Base-by-base conservation (phyloP, 306 rosid species). In the Arachis stenosperma region DNA sequence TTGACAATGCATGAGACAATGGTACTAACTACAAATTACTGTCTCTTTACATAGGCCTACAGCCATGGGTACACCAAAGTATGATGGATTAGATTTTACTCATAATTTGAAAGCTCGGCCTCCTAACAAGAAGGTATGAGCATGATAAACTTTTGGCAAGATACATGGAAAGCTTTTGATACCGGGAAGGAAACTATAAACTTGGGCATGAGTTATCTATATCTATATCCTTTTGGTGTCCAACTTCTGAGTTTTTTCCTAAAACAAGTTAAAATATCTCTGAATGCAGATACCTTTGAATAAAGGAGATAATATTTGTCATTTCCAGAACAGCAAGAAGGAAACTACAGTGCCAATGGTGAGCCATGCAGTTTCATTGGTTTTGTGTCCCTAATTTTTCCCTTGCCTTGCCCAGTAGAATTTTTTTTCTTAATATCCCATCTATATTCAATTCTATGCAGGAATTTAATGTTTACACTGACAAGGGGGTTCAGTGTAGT, bases 291-390 rank as follows among this genome's bases (percentile, higher is more conserved):
- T 88, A 74, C 83, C 75, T 77, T 72, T 87, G 52, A 85, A 89
- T 80, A 91, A 88, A 75, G 91, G 89, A 15, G 88, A 80, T 70
- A 81, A 80, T 70, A 81, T 79, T 40, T 90, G 90, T 84, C 82
- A 83, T 77, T 84, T 78, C 83, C 76, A 83, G 60, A 87, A 84
- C 65, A 80, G 67, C 76, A 88, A 88, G 85, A 87, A 82, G 73
- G 97, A 95, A 78, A 75, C 86, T 51, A 86, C 92, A 68, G 76
- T 84, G 67, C 90, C 92, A 71, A 78, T 88, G 96, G 97, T 95
- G 86, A 76, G 67, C 13, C 66, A 53, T 14, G 59, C 57, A 41
- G 36, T 0, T 79, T 74, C 51, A 14, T 43, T 37, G 67, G 15
- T 58, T 77, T 80, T 40, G 50, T 14, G 40, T 73, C 54, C 56